These are phyloP conservation scores for Boletales sp. DNA, from an alignment of 768 basidiomycete species.

Conservation along the genomic window DNA sequence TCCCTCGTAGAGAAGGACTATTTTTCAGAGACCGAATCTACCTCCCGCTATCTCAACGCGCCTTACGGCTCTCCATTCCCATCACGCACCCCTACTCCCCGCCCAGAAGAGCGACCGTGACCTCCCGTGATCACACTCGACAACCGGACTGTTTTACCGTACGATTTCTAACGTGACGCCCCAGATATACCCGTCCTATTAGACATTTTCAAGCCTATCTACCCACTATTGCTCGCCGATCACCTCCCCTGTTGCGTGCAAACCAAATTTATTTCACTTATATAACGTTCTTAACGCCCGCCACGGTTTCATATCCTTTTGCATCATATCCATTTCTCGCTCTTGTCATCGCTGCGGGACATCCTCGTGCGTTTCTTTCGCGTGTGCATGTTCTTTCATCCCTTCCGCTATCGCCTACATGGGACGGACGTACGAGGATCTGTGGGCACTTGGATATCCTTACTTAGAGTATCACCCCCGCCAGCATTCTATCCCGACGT, in stretches of 20 bases:
- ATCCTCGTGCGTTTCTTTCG: constrained; percentile 18
- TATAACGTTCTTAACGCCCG: constrained; percentile 30
- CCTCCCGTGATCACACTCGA: constrained; percentile 7
- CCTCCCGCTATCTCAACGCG: constrained; percentile 44
- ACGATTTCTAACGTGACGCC: constrained; percentile 34
- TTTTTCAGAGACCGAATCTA: constrained; percentile 40
- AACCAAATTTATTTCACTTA: constrained; percentile 34
- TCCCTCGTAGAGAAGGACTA: constrained; percentile 26
- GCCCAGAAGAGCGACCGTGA: constrained; percentile 33
- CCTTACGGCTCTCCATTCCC: constrained; percentile 50
- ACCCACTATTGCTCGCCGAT: constrained; percentile 32
- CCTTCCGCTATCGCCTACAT: constrained; percentile 5
- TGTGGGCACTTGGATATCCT: constrained; percentile 16
- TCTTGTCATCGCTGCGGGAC: constrained; percentile 12
- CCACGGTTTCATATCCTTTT: constrained; percentile 25
- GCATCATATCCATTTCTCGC: constrained; percentile 17
- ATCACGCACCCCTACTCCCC: constrained; percentile 46
- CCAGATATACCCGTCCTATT: constrained; percentile 31
- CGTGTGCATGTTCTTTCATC: constrained; percentile 16
- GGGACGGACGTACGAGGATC: constrained; percentile 17
- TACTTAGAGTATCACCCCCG: constrained; percentile 24
- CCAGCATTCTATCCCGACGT: constrained; percentile 28
- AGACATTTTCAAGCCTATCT: constrained; percentile 31
- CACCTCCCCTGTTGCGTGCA: constrained; percentile 19
- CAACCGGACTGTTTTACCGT: constrained; percentile 25